Evolutionary conservation across 2,329 filamentous ascomycete species (phyloP).

Genomic region (Paracamarosporium sp.): DNA sequence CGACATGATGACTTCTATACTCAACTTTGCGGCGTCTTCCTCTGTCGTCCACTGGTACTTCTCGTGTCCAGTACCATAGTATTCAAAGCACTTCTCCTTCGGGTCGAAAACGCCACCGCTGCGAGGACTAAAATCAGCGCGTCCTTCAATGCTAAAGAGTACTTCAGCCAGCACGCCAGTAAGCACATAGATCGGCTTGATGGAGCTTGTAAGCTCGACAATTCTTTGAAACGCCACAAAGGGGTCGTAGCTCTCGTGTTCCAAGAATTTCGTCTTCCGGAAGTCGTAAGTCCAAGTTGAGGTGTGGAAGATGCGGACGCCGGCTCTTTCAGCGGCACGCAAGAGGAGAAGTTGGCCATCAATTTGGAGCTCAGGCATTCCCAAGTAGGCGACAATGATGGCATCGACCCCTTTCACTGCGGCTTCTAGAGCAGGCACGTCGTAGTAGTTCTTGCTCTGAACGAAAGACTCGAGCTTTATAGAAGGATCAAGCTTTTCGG

Average conservation of each 20-base stretch:
- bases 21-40: constrained; percentile 10
- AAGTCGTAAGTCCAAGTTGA: constrained; percentile 25
- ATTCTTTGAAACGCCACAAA: constrained; percentile 14
- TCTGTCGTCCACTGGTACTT: constrained; percentile 12
- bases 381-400: constrained; percentile 21
- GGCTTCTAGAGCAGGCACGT: constrained; percentile 19
- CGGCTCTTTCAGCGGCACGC: constrained; percentile 23
- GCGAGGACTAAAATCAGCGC: constrained; percentile 2
- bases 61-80: constrained; percentile 11
- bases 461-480: constrained; percentile 20
- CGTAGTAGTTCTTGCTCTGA: constrained; percentile 10
- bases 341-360: constrained; percentile 25
- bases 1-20: constrained; percentile 1
- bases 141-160: constrained; percentile 5
- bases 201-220: constrained; percentile 9
- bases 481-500: constrained; percentile 29
- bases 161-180: constrained; percentile 13
- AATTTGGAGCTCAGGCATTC: constrained; percentile 14
- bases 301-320: constrained; percentile 18
- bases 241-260: constrained; percentile 21
- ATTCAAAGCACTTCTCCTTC: constrained; percentile 6
- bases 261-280: constrained; percentile 8
- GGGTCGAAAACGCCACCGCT: constrained; percentile 3
- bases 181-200: constrained; percentile 18
- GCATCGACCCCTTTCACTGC: constrained; percentile 22